Evolutionary conservation across 768 basidiomycete genomes (phyloP).

Genomic region (Cyclocybe cylindracea): DNA sequence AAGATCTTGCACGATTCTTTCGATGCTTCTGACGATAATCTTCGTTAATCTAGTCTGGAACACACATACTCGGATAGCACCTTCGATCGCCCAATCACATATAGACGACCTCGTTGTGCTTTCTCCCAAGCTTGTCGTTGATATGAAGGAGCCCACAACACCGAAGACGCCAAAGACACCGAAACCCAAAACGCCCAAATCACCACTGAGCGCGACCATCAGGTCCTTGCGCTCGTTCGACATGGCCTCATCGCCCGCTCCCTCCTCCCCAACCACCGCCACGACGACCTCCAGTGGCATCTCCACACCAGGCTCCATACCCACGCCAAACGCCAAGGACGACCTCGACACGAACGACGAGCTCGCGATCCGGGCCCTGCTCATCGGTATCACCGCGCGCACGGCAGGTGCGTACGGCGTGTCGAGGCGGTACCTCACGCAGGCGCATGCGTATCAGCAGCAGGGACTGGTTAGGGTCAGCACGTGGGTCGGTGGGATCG

Average conservation of each 20-base stretch:
- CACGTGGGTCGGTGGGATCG: conserved; percentile 69
- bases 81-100: conserved; percentile 55
- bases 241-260: conserved; percentile 1
- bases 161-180: not conserved
- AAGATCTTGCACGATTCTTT: conserved; percentile 17
- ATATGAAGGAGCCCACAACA: conserved; percentile 4
- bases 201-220: conserved; percentile 27
- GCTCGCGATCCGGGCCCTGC: conserved; percentile 63
- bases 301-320: conserved; percentile 6
- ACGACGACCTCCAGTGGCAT: too few species aligned
- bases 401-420: conserved; percentile 47
- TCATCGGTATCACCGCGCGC: conserved; percentile 69
- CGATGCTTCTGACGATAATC: not conserved
- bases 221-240: conserved; percentile 24
- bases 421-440: conserved; percentile 50
- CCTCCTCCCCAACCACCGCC: not conserved
- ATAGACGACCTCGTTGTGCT: conserved; percentile 54
- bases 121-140: conserved; percentile 36
- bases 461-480: conserved; percentile 41
- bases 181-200: conserved; percentile 2
- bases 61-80: conserved; percentile 61
- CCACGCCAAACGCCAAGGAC: conserved; percentile 3
- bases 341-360: conserved; percentile 75
- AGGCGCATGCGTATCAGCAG: conserved; percentile 45
- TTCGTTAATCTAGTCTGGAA: conserved; percentile 66